Conservation (phyloP, 2,329 filamentous ascomycete species). For the Colletotrichum sp. region DNA sequence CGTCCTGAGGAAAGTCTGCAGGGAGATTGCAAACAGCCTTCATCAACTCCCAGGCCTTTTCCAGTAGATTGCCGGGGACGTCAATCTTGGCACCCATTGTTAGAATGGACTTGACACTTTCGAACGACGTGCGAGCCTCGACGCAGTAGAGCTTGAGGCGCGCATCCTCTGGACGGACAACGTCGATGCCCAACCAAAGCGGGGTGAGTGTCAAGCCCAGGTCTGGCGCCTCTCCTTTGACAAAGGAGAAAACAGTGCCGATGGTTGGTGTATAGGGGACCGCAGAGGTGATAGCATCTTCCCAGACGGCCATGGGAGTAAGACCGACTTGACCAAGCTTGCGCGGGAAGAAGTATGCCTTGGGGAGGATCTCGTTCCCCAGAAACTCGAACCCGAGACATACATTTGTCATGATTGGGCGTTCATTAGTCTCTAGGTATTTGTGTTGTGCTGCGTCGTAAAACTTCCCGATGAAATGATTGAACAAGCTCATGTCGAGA, state of each 20-base stretch:
- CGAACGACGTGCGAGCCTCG: background rate
- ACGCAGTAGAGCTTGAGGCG: conserved; percentile 7
- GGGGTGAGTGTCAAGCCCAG: background rate
- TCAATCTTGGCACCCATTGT: background rate
- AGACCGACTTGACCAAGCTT: conserved; percentile 1
- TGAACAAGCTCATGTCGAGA: conserved; percentile 2
- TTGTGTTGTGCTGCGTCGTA: background rate
- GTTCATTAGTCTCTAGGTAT: background rate
- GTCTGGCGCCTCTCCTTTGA: background rate
- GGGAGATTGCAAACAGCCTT: background rate
- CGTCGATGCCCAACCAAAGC: background rate
- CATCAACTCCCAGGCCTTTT: background rate
- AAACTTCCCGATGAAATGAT: conserved; percentile 1
- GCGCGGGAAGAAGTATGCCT: background rate
- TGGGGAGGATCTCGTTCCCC: background rate
- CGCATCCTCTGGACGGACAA: background rate
- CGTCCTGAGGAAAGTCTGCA: background rate
- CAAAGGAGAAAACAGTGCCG: background rate
- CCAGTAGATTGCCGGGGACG: background rate
- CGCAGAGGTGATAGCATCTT: background rate
- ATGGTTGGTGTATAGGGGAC: background rate
- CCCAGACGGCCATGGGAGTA: background rate
- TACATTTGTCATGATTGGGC: background rate
- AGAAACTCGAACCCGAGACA: conserved; percentile 6
- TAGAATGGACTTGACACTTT: background rate